These are phyloP conservation scores for Carex pumila DNA, from an alignment of 176 grass and related monocot genomes.

Conservation along the genomic window DNA sequence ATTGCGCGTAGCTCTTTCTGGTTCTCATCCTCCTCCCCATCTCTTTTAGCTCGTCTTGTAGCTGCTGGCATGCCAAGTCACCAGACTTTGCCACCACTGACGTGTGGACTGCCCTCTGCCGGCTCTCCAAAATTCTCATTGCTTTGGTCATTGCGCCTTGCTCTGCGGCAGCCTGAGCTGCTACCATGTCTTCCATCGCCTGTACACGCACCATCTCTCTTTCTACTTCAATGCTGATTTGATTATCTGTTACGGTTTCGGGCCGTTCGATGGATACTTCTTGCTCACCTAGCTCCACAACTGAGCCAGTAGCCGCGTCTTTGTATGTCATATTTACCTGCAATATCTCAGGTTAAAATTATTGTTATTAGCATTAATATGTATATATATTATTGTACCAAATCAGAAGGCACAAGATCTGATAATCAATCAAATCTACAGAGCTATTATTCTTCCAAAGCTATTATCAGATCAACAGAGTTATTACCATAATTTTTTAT, in stretches of 20 bases:
- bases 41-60: slow-evolving; percentile 20
- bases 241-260: not conserved
- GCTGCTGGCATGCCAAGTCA: not conserved
- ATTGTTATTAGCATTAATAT: not conserved
- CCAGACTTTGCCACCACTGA: not conserved
- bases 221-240: slow-evolving; percentile 29
- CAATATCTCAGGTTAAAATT: not conserved
- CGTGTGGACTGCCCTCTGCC: slow-evolving; percentile 1
- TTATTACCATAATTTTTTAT: not conserved
- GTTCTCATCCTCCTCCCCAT: slow-evolving; percentile 21
- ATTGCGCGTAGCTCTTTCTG: slow-evolving; percentile 2
- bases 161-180: slow-evolving; percentile 37
- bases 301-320: slow-evolving; percentile 5
- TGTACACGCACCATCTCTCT: slow-evolving; percentile 30
- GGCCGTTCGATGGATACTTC: slow-evolving; percentile 19
- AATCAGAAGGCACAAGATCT: not conserved
- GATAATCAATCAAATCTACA: not conserved
- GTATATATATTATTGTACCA: not conserved
- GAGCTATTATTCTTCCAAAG: too few relatives aligned
- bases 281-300: slow-evolving; percentile 16
- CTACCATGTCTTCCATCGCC: slow-evolving; percentile 29
- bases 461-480: not conserved
- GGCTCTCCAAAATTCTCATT: slow-evolving; percentile 24
- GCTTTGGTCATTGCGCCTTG: slow-evolving; percentile 21
- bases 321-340: slow-evolving; percentile 31